phyloP scores from a whole-genome alignment of 768 basidiomycete species.

The Tylopilus intermedius region DNA sequence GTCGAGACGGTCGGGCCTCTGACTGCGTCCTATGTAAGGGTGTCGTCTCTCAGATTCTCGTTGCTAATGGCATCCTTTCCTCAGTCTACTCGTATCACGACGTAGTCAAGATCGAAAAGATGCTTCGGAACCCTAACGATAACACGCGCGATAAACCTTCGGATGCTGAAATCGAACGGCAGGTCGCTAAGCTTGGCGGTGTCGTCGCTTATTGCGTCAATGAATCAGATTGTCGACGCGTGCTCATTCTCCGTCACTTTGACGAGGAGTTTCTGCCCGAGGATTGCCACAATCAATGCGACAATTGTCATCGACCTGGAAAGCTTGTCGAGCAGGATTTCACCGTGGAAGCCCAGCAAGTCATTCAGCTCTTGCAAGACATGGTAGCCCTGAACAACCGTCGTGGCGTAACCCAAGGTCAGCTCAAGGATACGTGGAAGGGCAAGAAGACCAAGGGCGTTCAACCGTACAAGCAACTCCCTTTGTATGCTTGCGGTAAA shows the following conservation, averaged over 20 bases:
- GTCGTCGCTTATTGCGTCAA: slow-evolving; percentile 82
- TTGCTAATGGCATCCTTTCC: background rate
- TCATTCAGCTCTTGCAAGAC: slow-evolving; percentile 53
- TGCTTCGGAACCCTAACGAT: slow-evolving; percentile 54
- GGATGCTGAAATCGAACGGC: slow-evolving; percentile 59
- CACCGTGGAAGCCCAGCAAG: slow-evolving; percentile 49
- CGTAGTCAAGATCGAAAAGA: slow-evolving; percentile 45
- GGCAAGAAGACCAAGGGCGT: slow-evolving; percentile 50
- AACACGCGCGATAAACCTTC: slow-evolving; percentile 29
- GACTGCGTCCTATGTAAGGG: slow-evolving; percentile 82
- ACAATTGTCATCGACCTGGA: slow-evolving; percentile 67
- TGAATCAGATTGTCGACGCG: slow-evolving; percentile 78
- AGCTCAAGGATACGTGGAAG: slow-evolving; percentile 58
- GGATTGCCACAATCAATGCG: slow-evolving; percentile 68
- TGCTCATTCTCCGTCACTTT: slow-evolving; percentile 85
- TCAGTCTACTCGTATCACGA: slow-evolving; percentile 67
- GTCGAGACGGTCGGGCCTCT: slow-evolving; percentile 80
- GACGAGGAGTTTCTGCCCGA: slow-evolving; percentile 69
- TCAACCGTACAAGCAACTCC: slow-evolving; percentile 43
- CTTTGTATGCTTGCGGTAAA: slow-evolving; percentile 52
- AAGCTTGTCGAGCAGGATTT: slow-evolving; percentile 51
- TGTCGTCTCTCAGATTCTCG: background rate
- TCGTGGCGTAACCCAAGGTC: slow-evolving; percentile 53
- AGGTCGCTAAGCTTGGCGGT: slow-evolving; percentile 55
- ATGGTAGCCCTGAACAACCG: slow-evolving; percentile 39